Evolutionary conservation across 2,329 filamentous ascomycete genomes (phyloP), one percentile per base, ranked within the genome.

Genomic region (Xylaria sp.): DNA sequence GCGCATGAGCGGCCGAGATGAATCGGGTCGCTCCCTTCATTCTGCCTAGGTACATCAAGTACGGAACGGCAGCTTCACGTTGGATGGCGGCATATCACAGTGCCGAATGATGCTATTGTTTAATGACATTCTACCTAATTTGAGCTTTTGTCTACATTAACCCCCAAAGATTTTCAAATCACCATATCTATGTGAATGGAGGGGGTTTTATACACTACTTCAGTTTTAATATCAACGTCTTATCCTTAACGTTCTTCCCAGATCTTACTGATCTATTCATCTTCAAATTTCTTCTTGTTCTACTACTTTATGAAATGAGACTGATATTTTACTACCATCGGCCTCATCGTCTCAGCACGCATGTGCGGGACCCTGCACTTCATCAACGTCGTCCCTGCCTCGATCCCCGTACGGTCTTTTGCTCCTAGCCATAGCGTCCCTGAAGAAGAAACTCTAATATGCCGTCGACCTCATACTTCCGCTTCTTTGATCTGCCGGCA

Each of bases 401-500:
- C 20, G 12, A 1, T 44, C 20, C 3, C 9, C 3, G 2, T 44
- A 44, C 39, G 9, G 6, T 56, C 13, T 25, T 31, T 12, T 54
- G 6, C n/a, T 34, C 23, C 41, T 39, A 18, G 2, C 28, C 55
- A 31, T 55, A 55, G 8, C 12, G 28, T 8, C 23, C 15, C 28
- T 28, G n/a, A 51, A 25, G 15, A 55, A 18, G 25, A 13, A 25
- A 50, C 23, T 12, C 8, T 23, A 54, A 60, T 23, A 76, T 75
- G 73, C 57, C 67, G 23, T 28, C 61, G 8, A 56, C 15, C 9
- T 50, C 65, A 0, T 37, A 13, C 46, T 79, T 79, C 51, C 76
- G 69, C 18, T 79, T 79, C 59, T 75, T 78, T 41, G 76, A 78
- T 39, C 74, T 79, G 1, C 78, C 78, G 1, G 73, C 73, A 18